Base-by-base conservation (phyloP, 352 stramenopile species). In the Pythium oligandrum region DNA sequence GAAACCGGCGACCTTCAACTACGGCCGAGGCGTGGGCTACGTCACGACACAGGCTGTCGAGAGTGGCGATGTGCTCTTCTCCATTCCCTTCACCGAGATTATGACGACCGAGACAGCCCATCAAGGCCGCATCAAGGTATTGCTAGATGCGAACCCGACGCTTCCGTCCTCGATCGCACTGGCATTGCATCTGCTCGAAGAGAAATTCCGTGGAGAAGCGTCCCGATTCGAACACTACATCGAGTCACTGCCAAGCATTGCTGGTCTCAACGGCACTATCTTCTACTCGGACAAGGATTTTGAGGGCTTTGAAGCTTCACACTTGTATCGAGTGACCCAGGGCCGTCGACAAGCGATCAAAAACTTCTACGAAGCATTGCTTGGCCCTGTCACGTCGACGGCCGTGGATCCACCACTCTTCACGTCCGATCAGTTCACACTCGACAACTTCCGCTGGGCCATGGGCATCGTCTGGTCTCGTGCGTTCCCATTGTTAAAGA, bases 401-500 rank as follows among this genome's bases (percentile, higher is more conserved):
- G 63, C 63, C 1, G 39, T 70, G 32, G 54, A 66, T 35, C 63
- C 63, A 12, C 63, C 63, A 39, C 51, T 70, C 3, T 70, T 70
- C 35, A 53, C 58, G 1, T 40, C 30, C 4, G 59, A 63, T 10
- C 34, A 67, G 48, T 70, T 70, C 47, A 67, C 63, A 4, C 36
- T 52, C 6, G 50, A 60, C 33, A 66, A 70, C 39, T 70, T 70
- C 46, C 37, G 55, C 4, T 70, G 63, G 63, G 63, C 63, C 2
- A 58, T 70, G 63, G 57, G 49, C 10, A 59, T 59, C n/a, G 54
- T 70, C 12, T 70, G 63, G 63, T 46, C 63, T 8, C 58, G 53
- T 12, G 63, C 63, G 7, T 67, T 59, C 17, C 54, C 58, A 4
- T 31, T 55, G 17, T 47, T 53, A 3, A 48, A 39, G 2, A 10